These are phyloP conservation scores for Aspergillus ostianus DNA, from an alignment of 495 filamentous ascomycete genomes.

Conservation along the genomic window DNA sequence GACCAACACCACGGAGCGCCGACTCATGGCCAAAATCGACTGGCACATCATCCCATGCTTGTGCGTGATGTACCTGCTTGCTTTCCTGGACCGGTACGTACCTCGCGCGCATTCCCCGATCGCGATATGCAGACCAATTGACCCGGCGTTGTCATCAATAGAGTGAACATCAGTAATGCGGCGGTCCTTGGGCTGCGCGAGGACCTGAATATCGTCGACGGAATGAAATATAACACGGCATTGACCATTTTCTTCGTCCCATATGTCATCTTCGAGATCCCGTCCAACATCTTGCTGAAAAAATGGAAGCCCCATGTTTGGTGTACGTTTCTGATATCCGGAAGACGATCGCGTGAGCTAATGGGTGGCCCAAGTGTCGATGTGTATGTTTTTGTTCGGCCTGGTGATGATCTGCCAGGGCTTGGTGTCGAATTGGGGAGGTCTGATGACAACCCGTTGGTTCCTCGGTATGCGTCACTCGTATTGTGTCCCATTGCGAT, in stretches of 20 bases:
- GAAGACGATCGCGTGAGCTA: background rate
- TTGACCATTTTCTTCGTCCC: constrained; percentile 92
- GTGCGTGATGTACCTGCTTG: constrained; percentile 78
- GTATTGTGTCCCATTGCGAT: background rate
- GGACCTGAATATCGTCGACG: constrained; percentile 57
- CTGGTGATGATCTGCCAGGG: constrained; percentile 76
- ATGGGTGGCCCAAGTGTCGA: constrained; percentile 44
- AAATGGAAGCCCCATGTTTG: constrained; percentile 77
- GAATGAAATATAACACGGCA: constrained; percentile 71
- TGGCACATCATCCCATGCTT: constrained; percentile 76
- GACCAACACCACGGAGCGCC: constrained; percentile 62
- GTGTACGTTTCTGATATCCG: constrained; percentile 41
- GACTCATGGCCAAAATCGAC: constrained; percentile 75
- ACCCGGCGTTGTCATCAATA: constrained; percentile 16
- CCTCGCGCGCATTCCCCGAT: background rate
- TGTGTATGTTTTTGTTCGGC: constrained; percentile 84
- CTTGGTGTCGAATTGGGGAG: constrained; percentile 71
- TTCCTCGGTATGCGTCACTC: constrained; percentile 50
- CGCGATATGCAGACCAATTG: background rate
- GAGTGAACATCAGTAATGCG: constrained; percentile 70
- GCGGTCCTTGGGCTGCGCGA: constrained; percentile 58
- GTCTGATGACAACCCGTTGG: constrained; percentile 79
- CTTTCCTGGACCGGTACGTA: constrained; percentile 77
- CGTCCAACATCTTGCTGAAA: constrained; percentile 85
- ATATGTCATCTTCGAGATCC: constrained; percentile 83